phyloP scores from a whole-genome alignment of 2,329 filamentous ascomycete genomes.

The Talaromyces sp. region DNA sequence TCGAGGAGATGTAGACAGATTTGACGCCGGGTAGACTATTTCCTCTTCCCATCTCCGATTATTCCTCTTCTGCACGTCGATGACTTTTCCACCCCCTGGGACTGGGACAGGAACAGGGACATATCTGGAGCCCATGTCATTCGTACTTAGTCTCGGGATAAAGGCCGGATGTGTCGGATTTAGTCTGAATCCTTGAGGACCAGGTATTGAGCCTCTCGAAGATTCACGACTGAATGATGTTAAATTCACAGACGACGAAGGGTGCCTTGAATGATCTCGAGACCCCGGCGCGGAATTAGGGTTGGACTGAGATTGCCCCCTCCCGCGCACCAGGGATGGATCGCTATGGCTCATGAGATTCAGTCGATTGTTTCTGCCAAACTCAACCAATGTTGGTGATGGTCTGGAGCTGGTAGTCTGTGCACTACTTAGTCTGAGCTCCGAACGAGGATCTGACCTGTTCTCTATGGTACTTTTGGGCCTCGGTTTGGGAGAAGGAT shows the following conservation, averaged over 20 bases:
- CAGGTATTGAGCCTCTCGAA: background rate
- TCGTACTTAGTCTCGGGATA: background rate
- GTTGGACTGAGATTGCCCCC: constrained; percentile 21
- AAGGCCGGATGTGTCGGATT: constrained; percentile 5
- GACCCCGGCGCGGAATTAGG: constrained; percentile 27
- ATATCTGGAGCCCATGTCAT: background rate
- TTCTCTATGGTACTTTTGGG: constrained; percentile 17
- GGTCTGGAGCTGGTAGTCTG: constrained; percentile 26
- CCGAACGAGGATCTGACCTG: constrained; percentile 24
- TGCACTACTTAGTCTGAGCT: constrained; percentile 28
- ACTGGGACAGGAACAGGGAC: background rate
- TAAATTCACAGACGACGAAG: constrained; percentile 13
- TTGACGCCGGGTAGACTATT: constrained; percentile 30
- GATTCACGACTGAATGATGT: background rate
- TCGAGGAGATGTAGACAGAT: constrained; percentile 33
- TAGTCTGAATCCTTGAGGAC: background rate
- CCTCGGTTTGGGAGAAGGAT: constrained; percentile 16
- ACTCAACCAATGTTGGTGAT: constrained; percentile 30
- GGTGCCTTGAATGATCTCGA: constrained; percentile 25
- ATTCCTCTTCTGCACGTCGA: background rate
- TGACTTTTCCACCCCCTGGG: background rate
- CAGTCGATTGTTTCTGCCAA: constrained; percentile 26
- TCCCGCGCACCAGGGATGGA: constrained; percentile 23
- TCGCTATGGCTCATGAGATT: constrained; percentile 33
- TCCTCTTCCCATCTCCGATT: background rate